These are phyloP conservation scores for Aspergillus sp. DNA, from an alignment of 2,329 filamentous ascomycete genomes.

Conservation along the genomic window DNA sequence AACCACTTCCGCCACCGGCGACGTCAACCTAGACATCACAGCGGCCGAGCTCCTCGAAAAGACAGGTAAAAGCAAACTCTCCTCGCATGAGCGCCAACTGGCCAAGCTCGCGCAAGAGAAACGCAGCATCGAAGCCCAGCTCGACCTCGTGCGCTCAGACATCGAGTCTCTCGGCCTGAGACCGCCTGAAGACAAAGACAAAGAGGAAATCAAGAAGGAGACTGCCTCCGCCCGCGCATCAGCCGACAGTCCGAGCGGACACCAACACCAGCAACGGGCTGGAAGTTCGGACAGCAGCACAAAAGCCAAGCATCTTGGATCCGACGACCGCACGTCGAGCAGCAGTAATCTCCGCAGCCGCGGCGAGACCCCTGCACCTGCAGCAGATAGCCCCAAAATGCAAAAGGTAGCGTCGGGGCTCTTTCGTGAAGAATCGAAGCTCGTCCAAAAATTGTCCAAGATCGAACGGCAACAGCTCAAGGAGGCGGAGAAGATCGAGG, in stretches of 20 bases:
- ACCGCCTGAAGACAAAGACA: conserved; percentile 14
- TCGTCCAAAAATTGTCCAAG: conserved; percentile 42
- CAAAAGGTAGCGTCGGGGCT: conserved; percentile 33
- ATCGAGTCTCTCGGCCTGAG: conserved; percentile 27
- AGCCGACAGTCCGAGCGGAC: conserved; percentile 19
- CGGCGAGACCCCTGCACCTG: conserved; percentile 13
- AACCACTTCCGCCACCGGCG: conserved; percentile 20
- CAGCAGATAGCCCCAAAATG: conserved; percentile 19
- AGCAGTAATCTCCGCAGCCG: conserved; percentile 15
- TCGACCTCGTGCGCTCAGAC: conserved; percentile 37
- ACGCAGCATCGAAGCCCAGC: conserved; percentile 37
- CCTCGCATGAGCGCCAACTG: conserved; percentile 44
- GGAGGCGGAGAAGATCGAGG: conserved; percentile 37
- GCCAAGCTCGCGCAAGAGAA: conserved; percentile 44
- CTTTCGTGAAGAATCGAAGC: conserved; percentile 35
- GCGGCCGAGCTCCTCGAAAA: conserved; percentile 26
- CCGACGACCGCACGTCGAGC: conserved; percentile 14
- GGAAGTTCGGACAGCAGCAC: not conserved
- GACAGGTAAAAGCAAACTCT: conserved; percentile 32
- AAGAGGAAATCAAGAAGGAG: conserved; percentile 15
- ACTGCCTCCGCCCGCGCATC: not conserved
- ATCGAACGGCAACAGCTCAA: conserved; percentile 44
- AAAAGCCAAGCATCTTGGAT: not conserved
- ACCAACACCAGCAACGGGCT: conserved; percentile 12
- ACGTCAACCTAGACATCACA: conserved; percentile 22